Evolutionary conservation across 306 rosid genomes (phyloP).

Genomic region (Alnus rubra): DNA sequence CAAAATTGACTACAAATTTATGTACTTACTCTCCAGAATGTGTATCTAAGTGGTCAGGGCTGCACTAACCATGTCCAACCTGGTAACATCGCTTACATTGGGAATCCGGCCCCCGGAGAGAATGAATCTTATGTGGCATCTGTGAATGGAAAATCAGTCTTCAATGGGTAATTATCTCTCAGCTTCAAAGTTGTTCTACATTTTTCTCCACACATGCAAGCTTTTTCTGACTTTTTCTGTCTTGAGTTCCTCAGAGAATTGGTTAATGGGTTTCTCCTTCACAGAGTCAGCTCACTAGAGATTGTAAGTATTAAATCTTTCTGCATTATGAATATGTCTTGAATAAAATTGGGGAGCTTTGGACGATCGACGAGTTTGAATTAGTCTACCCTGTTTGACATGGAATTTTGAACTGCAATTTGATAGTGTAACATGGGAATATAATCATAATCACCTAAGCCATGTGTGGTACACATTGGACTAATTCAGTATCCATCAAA

Average conservation of each 20-base stretch:
- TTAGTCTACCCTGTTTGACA: constrained; percentile 4
- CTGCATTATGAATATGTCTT: neutral
- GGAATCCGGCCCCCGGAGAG: constrained; percentile 35
- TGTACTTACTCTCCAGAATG: constrained; percentile 38
- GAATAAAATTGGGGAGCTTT: neutral
- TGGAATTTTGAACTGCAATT: neutral
- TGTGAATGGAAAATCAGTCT: constrained; percentile 32
- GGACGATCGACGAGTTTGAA: neutral
- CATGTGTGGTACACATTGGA: neutral
- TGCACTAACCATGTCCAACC: constrained; percentile 29
- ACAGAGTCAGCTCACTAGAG: constrained; percentile 49
- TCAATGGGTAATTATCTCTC: constrained; percentile 32
- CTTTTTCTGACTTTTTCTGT: constrained; percentile 5
- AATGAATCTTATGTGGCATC: constrained; percentile 29
- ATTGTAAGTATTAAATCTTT: constrained; percentile 41
- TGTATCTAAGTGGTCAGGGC: constrained; percentile 55
- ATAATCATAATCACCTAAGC: neutral
- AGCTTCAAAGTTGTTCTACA: neutral
- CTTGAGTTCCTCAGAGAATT: constrained; percentile 29
- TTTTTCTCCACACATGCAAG: constrained; percentile 1
- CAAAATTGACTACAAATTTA: neutral
- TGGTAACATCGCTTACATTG: constrained; percentile 39
- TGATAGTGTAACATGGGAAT: neutral
- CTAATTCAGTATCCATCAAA: neutral
- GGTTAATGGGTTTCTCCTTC: constrained; percentile 59